Conservation (phyloP, 2,329 filamentous ascomycete species). For the Talaromyces sp. region DNA sequence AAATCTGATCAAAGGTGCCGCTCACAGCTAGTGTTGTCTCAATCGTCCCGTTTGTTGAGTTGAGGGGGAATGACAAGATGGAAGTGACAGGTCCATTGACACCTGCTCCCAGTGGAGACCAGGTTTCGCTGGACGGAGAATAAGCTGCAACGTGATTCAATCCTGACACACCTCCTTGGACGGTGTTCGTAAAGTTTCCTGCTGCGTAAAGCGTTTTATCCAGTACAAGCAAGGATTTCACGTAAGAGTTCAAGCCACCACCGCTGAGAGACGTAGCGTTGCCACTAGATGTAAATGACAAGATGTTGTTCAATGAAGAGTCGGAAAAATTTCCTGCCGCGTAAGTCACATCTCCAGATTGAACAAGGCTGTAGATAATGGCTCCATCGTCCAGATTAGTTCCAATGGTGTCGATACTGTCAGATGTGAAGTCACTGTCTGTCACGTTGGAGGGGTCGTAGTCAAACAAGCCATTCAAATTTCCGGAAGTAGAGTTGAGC, state of each 20-base stretch:
- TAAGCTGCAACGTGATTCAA: slow-evolving; percentile 75
- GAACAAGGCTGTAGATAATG: slow-evolving; percentile 64
- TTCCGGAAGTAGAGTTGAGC: slow-evolving; percentile 64
- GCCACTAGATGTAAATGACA: slow-evolving; percentile 61
- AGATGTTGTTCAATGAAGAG: slow-evolving; percentile 66
- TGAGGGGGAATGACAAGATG: slow-evolving; percentile 74
- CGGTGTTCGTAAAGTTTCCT: slow-evolving; percentile 76
- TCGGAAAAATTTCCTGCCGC: slow-evolving; percentile 82
- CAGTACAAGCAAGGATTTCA: slow-evolving; percentile 67
- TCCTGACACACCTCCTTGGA: slow-evolving; percentile 57
- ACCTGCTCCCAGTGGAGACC: slow-evolving; percentile 77
- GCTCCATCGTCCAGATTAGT: slow-evolving; percentile 65
- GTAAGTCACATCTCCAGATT: slow-evolving; percentile 63
- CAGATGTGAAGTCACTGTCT: slow-evolving; percentile 63
- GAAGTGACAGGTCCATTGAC: slow-evolving; percentile 73
- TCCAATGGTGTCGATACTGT: slow-evolving; percentile 72
- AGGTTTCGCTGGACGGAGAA: slow-evolving; percentile 63
- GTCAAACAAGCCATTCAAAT: slow-evolving; percentile 86
- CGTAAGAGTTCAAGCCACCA: slow-evolving; percentile 74
- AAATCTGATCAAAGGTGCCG: slow-evolving; percentile 71
- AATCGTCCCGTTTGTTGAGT: slow-evolving; percentile 63
- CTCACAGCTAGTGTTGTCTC: slow-evolving; percentile 76
- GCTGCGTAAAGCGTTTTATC: slow-evolving; percentile 71
- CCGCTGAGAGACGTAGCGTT: slow-evolving; percentile 60
- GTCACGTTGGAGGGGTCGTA: slow-evolving; percentile 66